Evolutionary conservation across 768 basidiomycete species (phyloP), one percentile per base, ranked within the genome.

Genomic region (Harrya chromipes): DNA sequence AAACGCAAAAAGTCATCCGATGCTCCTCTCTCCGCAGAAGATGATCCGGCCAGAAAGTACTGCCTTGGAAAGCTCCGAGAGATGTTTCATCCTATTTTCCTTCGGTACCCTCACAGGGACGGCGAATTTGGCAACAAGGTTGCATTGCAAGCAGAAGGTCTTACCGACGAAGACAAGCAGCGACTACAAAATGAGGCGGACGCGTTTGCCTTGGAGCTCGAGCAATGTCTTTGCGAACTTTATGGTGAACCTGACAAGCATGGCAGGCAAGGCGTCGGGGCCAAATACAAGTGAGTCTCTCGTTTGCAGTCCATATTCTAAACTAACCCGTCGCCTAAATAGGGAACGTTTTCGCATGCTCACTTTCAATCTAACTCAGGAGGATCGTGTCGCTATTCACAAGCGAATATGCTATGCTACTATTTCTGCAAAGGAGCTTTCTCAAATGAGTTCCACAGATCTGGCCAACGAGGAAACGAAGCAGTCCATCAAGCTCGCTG

Each of bases 261-360:
- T 50, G 83, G 85, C 14, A 75, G 76, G 40, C 74, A 70, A n/a
- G 68, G 74, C 47, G 87, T 85, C 33, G 85, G 80, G 24, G 71
- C 75, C 39, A 93, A 89, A 61, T 93, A 93, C 72, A 93, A 92
- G 90, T 90, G 62, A 43, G 80, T 67, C 21, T 47, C 69, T 27
- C 26, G 40, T 36, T 26, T 49, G 46, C 7, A 20, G 42, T 31
- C 37, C 26, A 40, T 34, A 27, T 37, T 23, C 43, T 33, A 33
- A 2, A 45, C 20, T 51, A 49, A 61, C 19, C 24, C 47, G 19
- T 52, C 39, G 14, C 29, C 58, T 40, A 34, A 50, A 26, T 52
- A 93, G 90, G 75, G 87, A 91, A 70, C 90, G 90, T 61, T 94
- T 93, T 73, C 83, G 92, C 51, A 94, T 85, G 78, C 77, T 94